phyloP scores from a whole-genome alignment of 2,329 filamentous ascomycete genomes.

The Talaromyces sp. region DNA sequence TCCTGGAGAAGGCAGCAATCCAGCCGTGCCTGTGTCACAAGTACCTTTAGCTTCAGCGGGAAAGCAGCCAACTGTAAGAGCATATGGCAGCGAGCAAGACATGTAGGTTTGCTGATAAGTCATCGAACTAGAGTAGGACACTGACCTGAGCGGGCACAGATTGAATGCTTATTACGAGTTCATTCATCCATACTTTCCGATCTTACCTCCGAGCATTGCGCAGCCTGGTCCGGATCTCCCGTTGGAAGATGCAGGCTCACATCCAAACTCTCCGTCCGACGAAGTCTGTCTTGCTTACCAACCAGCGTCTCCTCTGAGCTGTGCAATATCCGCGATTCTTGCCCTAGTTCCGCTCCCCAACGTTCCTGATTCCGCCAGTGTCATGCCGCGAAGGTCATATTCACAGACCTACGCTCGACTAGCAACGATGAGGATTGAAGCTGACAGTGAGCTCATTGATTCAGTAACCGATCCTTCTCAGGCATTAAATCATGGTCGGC shows the following conservation, averaged over 20 bases:
- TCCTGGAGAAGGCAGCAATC: conserved; percentile 21
- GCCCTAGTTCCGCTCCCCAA: conserved; percentile 40
- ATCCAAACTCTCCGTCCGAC: conserved; percentile 27
- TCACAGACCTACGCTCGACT: conserved; percentile 38
- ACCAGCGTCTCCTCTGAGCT: conserved; percentile 39
- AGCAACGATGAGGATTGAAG: conserved; percentile 36
- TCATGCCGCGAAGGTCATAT: conserved; percentile 34
- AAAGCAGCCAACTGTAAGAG: conserved; percentile 31
- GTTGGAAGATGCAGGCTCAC: conserved; percentile 28
- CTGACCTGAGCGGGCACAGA: conserved; percentile 20
- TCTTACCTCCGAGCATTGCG: conserved; percentile 36
- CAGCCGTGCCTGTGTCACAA: conserved; percentile 23
- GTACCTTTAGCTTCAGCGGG: conserved; percentile 22
- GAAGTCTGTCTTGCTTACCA: conserved; percentile 30
- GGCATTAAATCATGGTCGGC: conserved; percentile 31
- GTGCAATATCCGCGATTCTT: conserved; percentile 41
- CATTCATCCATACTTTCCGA: conserved; percentile 43
- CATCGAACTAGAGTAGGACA: neutral
- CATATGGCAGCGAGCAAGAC: conserved; percentile 37
- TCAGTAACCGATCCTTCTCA: conserved; percentile 38
- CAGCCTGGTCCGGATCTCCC: conserved; percentile 30
- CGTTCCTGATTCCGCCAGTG: conserved; percentile 33
- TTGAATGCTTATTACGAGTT: conserved; percentile 45
- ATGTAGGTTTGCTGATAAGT: conserved; percentile 28
- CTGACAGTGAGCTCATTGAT: conserved; percentile 39